phyloP scores from a whole-genome alignment of 78 protist species.

The Dictyostelium firmibasis region DNA sequence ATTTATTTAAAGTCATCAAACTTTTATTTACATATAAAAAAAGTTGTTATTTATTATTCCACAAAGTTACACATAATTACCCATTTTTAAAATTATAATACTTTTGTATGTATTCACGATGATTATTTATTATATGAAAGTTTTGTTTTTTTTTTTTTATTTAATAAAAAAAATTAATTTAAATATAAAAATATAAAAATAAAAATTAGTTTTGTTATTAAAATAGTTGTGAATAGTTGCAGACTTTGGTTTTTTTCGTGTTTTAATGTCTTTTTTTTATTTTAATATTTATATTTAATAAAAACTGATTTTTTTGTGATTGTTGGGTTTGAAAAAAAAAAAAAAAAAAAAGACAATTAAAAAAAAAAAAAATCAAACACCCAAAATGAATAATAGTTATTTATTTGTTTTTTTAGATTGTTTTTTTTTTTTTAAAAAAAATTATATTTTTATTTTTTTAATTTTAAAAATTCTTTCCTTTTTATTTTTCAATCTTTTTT shows the following conservation, averaged over 20 bases:
- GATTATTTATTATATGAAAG: too few species aligned
- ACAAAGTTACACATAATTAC: background rate
- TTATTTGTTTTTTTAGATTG: background rate
- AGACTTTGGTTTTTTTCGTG: background rate
- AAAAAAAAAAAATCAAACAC: background rate
- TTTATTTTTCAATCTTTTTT: background rate
- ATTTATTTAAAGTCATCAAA: background rate
- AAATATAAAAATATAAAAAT: too few species aligned
- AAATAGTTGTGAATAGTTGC: background rate
- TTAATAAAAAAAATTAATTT: too few species aligned
- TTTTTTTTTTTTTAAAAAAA: too few species aligned
- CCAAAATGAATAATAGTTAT: too few species aligned
- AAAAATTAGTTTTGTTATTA: background rate
- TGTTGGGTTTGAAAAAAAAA: background rate
- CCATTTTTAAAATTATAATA: background rate
- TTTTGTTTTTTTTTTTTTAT: too few species aligned
- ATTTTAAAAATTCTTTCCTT: background rate
- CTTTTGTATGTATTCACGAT: background rate
- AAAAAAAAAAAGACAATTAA: too few species aligned
- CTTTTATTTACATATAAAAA: background rate
- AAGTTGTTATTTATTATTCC: background rate
- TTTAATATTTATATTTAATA: too few species aligned
- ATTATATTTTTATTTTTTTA: too few species aligned
- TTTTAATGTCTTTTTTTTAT: too few species aligned
- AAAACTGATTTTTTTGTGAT: background rate